phyloP scores from a whole-genome alignment of 2,329 filamentous ascomycete species.

The Diaporthe citri region DNA sequence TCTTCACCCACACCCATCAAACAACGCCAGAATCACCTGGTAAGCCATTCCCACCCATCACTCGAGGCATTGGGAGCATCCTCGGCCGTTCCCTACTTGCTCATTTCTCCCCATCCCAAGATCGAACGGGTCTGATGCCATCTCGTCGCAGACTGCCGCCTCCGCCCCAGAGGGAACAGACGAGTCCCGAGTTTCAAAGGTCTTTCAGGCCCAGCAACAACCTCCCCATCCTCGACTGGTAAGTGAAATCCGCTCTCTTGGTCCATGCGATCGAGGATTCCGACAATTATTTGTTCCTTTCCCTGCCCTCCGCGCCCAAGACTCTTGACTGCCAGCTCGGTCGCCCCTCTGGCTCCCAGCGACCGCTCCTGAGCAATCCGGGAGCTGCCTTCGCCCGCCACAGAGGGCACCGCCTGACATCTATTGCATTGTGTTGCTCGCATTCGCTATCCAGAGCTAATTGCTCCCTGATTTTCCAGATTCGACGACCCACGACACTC shows the following conservation, averaged over 20 bases:
- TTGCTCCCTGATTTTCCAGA: conserved; percentile 5
- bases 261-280: conserved; percentile 53
- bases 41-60: conserved; percentile 44
- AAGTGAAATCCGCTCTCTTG: conserved; percentile 50
- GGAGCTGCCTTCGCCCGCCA: conserved; percentile 17
- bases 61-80: conserved; percentile 28
- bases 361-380: conserved; percentile 24
- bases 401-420: conserved; percentile 10
- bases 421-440: neutral
- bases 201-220: conserved; percentile 47
- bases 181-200: conserved; percentile 44
- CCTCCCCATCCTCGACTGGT: conserved; percentile 51
- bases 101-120: conserved; percentile 18
- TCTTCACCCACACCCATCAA: conserved; percentile 47
- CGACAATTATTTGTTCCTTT: conserved; percentile 18
- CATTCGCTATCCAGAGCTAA: conserved; percentile 29
- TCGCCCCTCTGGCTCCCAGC: conserved; percentile 28
- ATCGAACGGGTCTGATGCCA: conserved; percentile 37
- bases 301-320: conserved; percentile 41
- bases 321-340: conserved; percentile 31
- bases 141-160: conserved; percentile 43
- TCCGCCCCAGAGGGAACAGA: conserved; percentile 44
- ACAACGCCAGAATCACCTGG: conserved; percentile 44
- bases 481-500: conserved; percentile 15
- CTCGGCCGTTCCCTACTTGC: conserved; percentile 32